Evolutionary conservation across 1,139 yeast genomes (phyloP).

Genomic region (Nadsonia commutata): DNA sequence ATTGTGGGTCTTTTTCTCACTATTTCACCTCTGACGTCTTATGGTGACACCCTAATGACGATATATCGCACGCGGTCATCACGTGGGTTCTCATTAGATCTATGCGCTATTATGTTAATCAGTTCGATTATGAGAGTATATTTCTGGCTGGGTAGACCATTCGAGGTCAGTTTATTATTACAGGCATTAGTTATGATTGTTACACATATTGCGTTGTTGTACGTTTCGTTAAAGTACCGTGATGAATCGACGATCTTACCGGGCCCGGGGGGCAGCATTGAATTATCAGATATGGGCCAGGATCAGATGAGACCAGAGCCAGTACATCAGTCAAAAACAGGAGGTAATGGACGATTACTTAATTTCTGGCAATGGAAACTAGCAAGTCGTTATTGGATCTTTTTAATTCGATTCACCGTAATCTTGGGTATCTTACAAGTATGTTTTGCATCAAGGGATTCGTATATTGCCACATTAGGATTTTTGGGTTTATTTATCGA

Average conservation of each 20-base stretch:
- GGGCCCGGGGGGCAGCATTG: background rate
- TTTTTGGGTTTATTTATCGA: slow-evolving; percentile 62
- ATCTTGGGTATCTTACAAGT: slow-evolving; percentile 32
- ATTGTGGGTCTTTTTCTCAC: slow-evolving; percentile 16
- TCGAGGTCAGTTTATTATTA: slow-evolving; percentile 55
- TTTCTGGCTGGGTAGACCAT: slow-evolving; percentile 67
- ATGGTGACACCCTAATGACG: slow-evolving; percentile 66
- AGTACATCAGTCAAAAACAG: background rate
- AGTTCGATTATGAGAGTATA: slow-evolving; percentile 61
- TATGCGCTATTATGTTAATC: slow-evolving; percentile 80
- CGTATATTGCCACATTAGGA: slow-evolving; percentile 50
- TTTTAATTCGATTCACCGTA: slow-evolving; percentile 35
- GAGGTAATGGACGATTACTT: slow-evolving; percentile 1
- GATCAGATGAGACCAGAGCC: background rate
- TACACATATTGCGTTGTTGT: slow-evolving; percentile 51
- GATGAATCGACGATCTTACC: slow-evolving; percentile 10
- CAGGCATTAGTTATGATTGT: slow-evolving; percentile 69
- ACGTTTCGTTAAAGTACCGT: slow-evolving; percentile 48
- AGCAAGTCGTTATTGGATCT: slow-evolving; percentile 49
- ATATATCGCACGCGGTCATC: slow-evolving; percentile 51
- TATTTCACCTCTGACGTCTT: slow-evolving; percentile 68
- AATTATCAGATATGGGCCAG: background rate
- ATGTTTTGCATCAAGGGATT: slow-evolving; percentile 25
- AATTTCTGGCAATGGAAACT: slow-evolving; percentile 81
- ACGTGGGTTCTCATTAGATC: slow-evolving; percentile 72